Evolutionary conservation across 1,139 yeast species (phyloP).

Genomic region (Magnusiomyces sp.): DNA sequence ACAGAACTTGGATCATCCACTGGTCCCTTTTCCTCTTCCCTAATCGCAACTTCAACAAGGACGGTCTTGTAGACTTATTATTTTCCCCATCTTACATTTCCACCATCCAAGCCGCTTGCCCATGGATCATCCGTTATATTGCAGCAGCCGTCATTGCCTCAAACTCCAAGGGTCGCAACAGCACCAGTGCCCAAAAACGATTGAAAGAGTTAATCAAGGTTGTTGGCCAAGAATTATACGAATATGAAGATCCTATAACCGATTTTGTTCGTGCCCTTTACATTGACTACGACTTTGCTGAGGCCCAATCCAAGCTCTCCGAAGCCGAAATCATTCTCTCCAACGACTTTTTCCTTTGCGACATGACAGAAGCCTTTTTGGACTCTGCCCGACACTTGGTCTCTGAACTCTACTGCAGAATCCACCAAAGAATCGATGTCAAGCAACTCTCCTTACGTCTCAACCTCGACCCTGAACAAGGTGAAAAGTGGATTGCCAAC

Average conservation of each 20-base stretch:
- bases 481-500: slow-evolving; percentile 44
- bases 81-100: slow-evolving; percentile 50
- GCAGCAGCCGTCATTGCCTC: slow-evolving; percentile 47
- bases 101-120: slow-evolving; percentile 58
- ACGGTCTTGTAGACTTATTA: slow-evolving; percentile 45
- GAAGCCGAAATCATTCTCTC: slow-evolving; percentile 41
- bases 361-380: slow-evolving; percentile 36
- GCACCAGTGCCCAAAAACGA: slow-evolving; percentile 39
- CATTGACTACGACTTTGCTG: slow-evolving; percentile 48
- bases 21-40: slow-evolving; percentile 57
- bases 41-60: slow-evolving; percentile 41
- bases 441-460: slow-evolving; percentile 37
- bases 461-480: slow-evolving; percentile 39
- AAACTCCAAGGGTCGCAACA: slow-evolving; percentile 30
- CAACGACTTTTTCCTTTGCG: slow-evolving; percentile 47
- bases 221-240: slow-evolving; percentile 51
- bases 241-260: slow-evolving; percentile 53
- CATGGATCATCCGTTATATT: slow-evolving; percentile 56
- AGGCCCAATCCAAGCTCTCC: slow-evolving; percentile 40
- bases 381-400: slow-evolving; percentile 43
- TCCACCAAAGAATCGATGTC: slow-evolving; percentile 43
- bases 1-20: slow-evolving; percentile 58
- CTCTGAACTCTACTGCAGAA: slow-evolving; percentile 46
- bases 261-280: slow-evolving; percentile 45
- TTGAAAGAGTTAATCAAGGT: slow-evolving; percentile 48